These are phyloP conservation scores for Fusarium sp. DNA, from an alignment of 2,329 filamentous ascomycete species.

Conservation along the genomic window DNA sequence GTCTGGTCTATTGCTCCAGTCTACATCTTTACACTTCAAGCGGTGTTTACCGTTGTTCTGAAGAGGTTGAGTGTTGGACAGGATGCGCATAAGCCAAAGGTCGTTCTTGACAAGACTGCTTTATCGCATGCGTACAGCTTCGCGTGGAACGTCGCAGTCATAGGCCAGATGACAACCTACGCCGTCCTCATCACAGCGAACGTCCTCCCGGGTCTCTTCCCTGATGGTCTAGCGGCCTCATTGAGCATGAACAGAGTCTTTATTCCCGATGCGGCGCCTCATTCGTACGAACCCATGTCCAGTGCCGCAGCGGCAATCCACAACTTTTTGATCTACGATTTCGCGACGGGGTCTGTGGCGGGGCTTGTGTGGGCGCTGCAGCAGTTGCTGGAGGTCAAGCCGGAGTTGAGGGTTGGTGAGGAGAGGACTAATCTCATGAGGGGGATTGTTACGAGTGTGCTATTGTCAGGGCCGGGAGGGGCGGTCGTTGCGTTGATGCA, in stretches of 20 bases:
- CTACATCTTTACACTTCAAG: constrained; percentile 22
- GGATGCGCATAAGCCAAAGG: constrained; percentile 21
- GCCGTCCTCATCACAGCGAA: constrained; percentile 12
- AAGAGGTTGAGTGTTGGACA: constrained; percentile 37
- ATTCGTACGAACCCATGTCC: constrained; percentile 25
- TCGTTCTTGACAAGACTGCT: constrained; percentile 25
- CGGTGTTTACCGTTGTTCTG: constrained; percentile 20
- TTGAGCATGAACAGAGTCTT: constrained; percentile 29
- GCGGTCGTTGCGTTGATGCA: constrained; percentile 39
- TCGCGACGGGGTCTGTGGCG: constrained; percentile 30
- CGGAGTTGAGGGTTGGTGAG: constrained; percentile 21
- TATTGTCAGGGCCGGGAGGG: constrained; percentile 36
- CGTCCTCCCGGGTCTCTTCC: constrained; percentile 25
- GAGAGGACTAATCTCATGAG: constrained; percentile 26
- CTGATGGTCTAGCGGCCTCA: constrained; percentile 15
- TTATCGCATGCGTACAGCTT: constrained; percentile 37
- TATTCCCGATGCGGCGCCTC: constrained; percentile 24
- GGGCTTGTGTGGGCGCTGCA: constrained; percentile 31
- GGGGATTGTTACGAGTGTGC: constrained; percentile 29
- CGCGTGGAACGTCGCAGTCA: constrained; percentile 38
- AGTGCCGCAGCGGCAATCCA: constrained; percentile 26
- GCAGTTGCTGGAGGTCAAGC: constrained; percentile 20
- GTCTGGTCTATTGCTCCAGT: constrained; percentile 37
- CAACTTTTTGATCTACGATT: constrained; percentile 40
- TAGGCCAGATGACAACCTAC: constrained; percentile 34